Percentiles rank a stretch among this genome's conserved stretches.
These are phyloP conservation scores for Alternaria infectoria DNA, from an alignment of 2,329 filamentous ascomycete genomes.

Conservation along the genomic window DNA sequence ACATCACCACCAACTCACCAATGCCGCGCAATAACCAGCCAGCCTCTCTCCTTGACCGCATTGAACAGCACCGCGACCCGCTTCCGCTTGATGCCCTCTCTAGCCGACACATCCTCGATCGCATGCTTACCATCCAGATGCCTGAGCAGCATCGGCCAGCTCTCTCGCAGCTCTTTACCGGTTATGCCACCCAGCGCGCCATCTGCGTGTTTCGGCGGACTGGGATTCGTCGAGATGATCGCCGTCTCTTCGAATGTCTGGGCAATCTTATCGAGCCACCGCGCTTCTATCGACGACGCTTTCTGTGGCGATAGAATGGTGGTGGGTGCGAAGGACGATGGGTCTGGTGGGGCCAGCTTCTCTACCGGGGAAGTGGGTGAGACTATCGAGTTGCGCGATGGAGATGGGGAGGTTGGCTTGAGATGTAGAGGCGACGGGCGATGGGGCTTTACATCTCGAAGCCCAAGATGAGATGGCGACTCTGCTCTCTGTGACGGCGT, in stretches of 20 bases:
- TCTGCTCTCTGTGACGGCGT: conserved; percentile 27
- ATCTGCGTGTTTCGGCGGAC: conserved; percentile 28
- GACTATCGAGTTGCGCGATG: conserved; percentile 23
- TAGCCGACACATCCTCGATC: conserved; percentile 83
- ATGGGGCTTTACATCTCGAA: conserved; percentile 33
- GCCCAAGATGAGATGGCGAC: conserved; percentile 28
- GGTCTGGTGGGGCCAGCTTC: conserved; percentile 22
- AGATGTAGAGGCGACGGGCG: conserved; percentile 43
- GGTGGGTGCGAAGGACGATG: conserved; percentile 34
- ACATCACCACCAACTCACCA: conserved; percentile 31
- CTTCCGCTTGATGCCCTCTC: conserved; percentile 86
- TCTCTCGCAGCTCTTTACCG: conserved; percentile 58
- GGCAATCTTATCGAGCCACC: conserved; percentile 63
- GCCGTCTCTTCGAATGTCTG: conserved; percentile 50
- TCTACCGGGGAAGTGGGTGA: conserved; percentile 26
- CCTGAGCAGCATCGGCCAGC: conserved; percentile 77
- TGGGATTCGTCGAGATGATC: conserved; percentile 24
- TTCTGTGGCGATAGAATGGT: conserved; percentile 77
- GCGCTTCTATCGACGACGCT: conserved; percentile 77
- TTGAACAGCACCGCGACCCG: conserved; percentile 59
- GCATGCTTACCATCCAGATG: conserved; percentile 89
- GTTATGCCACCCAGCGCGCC: conserved; percentile 24
- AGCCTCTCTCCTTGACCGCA: conserved; percentile 74
- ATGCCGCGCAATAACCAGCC: conserved; percentile 53
- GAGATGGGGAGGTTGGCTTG: conserved; percentile 40